Evolutionary conservation across 768 basidiomycete genomes (phyloP).

Genomic region (Coprinopsis strossmayeri): DNA sequence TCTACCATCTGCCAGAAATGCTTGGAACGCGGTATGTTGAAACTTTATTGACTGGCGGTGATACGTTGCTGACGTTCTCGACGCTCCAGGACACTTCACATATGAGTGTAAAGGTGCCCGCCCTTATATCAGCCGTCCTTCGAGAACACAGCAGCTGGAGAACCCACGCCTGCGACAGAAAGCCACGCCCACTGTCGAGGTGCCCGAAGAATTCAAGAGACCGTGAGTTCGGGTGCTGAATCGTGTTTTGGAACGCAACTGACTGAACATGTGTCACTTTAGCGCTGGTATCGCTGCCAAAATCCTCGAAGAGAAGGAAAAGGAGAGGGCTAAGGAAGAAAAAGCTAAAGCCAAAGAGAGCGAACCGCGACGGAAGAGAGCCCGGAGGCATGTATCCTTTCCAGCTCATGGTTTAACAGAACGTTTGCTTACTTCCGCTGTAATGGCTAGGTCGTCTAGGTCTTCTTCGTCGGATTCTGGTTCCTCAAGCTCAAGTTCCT

Average conservation of each 20-base stretch:
- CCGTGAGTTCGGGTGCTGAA: conserved; percentile 45
- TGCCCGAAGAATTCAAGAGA: conserved; percentile 87
- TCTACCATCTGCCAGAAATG: conserved; percentile 83
- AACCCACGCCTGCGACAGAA: conserved; percentile 65
- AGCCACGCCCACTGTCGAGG: conserved; percentile 72
- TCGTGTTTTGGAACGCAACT: background rate
- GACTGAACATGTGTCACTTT: conserved; percentile 3
- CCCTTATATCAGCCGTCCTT: conserved; percentile 86
- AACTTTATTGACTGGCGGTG: background rate
- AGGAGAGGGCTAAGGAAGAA: conserved; percentile 48
- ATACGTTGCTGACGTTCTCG: background rate
- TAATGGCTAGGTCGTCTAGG: too few relatives aligned
- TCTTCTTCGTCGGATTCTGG: conserved; percentile 15
- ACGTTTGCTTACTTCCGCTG: too few relatives aligned
- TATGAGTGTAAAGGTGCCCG: conserved; percentile 81
- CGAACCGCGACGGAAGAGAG: conserved; percentile 17
- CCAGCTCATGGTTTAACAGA: too few relatives aligned
- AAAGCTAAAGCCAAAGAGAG: conserved; percentile 29
- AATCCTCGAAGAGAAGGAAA: conserved; percentile 80
- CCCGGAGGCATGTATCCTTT: conserved; percentile 27
- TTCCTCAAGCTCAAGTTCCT: conserved; percentile 6
- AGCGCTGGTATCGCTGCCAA: conserved; percentile 80
- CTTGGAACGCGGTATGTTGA: conserved; percentile 50
- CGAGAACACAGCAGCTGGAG: conserved; percentile 79
- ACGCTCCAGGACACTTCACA: conserved; percentile 73